These are phyloP conservation scores for Colletotrichum magnum DNA, from an alignment of 2,329 filamentous ascomycete species.

Conservation along the genomic window DNA sequence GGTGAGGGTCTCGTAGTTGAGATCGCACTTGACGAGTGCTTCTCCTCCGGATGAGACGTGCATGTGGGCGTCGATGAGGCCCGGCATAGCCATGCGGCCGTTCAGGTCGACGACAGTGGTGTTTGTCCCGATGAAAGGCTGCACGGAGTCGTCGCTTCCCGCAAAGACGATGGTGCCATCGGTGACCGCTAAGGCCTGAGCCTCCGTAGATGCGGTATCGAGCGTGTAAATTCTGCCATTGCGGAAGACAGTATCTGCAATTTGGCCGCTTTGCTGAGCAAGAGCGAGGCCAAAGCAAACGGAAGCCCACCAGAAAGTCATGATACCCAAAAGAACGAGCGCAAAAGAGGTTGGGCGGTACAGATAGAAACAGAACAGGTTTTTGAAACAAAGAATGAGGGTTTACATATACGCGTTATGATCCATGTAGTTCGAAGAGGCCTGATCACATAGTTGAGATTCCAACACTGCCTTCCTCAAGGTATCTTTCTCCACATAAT, in stretches of 20 bases:
- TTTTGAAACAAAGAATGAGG: no score
- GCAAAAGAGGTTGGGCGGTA: no score
- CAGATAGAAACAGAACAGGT: no score
- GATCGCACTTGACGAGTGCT: slow-evolving; percentile 46
- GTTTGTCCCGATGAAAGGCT: slow-evolving; percentile 44
- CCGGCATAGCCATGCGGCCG: slow-evolving; percentile 49
- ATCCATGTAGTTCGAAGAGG: no score
- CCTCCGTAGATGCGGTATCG: slow-evolving; percentile 34
- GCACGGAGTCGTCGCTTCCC: slow-evolving; percentile 41
- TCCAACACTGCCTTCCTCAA: no score
- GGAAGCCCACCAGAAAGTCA: no score
- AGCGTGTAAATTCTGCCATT: slow-evolving; percentile 49
- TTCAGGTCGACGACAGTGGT: slow-evolving; percentile 46
- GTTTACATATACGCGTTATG: no score
- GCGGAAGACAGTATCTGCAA: slow-evolving; percentile 45
- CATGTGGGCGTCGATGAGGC: slow-evolving; percentile 48
- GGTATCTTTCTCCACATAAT: no score
- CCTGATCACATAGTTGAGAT: no score
- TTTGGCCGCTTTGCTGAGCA: background rate
- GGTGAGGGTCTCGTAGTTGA: slow-evolving; percentile 46
- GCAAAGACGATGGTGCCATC: slow-evolving; percentile 44
- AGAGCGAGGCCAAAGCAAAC: no score
- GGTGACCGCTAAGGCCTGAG: slow-evolving; percentile 43
- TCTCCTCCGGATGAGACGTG: slow-evolving; percentile 45
- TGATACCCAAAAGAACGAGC: no score